These are phyloP conservation scores for Pythium utonaiense DNA, from an alignment of 352 stramenopile genomes.

Conservation along the genomic window DNA sequence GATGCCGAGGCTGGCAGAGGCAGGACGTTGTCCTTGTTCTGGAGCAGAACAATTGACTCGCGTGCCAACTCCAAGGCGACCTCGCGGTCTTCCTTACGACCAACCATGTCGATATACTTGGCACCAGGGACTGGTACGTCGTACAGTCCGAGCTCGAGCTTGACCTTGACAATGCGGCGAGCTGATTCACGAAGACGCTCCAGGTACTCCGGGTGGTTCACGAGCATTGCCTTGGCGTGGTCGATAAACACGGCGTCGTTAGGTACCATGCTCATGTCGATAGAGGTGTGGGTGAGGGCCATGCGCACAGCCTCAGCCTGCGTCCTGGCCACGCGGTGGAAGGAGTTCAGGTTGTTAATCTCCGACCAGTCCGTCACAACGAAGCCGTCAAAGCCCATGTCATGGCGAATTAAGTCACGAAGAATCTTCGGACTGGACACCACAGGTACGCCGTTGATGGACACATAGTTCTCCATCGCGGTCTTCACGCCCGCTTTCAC, in stretches of 20 bases:
- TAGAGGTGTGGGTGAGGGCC: conserved; percentile 48
- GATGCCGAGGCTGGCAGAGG: conserved; percentile 31
- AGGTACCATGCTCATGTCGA: conserved; percentile 85
- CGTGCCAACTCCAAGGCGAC: conserved; percentile 23
- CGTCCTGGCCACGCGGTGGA: conserved; percentile 45
- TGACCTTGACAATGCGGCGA: conserved; percentile 23
- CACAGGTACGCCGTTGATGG: conserved; percentile 90
- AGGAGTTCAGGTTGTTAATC: conserved; percentile 66
- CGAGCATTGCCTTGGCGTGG: conserved; percentile 24
- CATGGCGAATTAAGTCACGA: conserved; percentile 34
- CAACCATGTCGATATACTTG: conserved; percentile 30
- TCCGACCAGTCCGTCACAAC: conserved; percentile 81
- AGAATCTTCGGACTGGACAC: conserved; percentile 77
- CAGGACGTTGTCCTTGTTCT: conserved; percentile 72
- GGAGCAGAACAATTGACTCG: conserved; percentile 66
- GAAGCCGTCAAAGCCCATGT: conserved; percentile 69
- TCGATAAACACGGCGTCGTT: conserved; percentile 30
- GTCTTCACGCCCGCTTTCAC: conserved; percentile 81
- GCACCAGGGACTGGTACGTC: conserved; percentile 21
- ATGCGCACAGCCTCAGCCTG: conserved; percentile 37
- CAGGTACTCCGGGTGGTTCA: conserved; percentile 22
- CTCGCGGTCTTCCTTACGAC: conserved; percentile 15
- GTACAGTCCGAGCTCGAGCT: conserved; percentile 27
- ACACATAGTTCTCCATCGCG: conserved; percentile 94
- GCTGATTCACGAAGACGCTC: conserved; percentile 20